A percentile compares a stretch with the other conserved stretches of the same genome.
These are phyloP conservation scores for Prunus yedoensis DNA, from an alignment of 331 rosid genomes.

Conservation along the genomic window DNA sequence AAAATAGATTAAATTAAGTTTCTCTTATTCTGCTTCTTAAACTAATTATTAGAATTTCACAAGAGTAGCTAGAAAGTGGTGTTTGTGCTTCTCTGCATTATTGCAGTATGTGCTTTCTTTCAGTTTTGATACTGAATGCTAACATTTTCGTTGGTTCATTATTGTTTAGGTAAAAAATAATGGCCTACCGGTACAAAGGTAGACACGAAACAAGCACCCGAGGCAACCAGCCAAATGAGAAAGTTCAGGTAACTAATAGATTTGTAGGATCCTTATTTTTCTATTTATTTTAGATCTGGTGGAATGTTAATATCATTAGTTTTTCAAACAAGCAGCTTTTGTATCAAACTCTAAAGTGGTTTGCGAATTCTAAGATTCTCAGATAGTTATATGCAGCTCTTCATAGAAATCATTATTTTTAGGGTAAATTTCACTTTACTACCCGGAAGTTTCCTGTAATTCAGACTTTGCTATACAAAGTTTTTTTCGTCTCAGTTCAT, in stretches of 20 bases:
- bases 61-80: not conserved
- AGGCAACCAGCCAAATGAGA: constrained; percentile 37
- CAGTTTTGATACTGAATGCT: not conserved
- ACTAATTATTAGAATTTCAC: not conserved
- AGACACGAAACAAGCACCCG: constrained; percentile 43
- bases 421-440: too few relatives aligned
- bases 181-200: constrained; percentile 51
- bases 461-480: too few relatives aligned
- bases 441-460: too few relatives aligned
- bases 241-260: constrained; percentile 46
- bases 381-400: not conserved
- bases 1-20: not conserved
- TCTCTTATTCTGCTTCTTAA: not conserved
- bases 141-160: not conserved
- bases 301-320: not conserved
- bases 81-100: not conserved
- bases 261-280: too few relatives aligned
- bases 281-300: not conserved
- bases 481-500: too few relatives aligned
- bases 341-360: not conserved
- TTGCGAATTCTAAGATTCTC: not conserved
- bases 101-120: too few relatives aligned
- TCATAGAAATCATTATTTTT: not conserved
- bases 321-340: not conserved
- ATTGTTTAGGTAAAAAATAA: constrained; percentile 22